Base-by-base conservation (phyloP, 345 rosid species). In the Eucalyptus cloeziana region DNA sequence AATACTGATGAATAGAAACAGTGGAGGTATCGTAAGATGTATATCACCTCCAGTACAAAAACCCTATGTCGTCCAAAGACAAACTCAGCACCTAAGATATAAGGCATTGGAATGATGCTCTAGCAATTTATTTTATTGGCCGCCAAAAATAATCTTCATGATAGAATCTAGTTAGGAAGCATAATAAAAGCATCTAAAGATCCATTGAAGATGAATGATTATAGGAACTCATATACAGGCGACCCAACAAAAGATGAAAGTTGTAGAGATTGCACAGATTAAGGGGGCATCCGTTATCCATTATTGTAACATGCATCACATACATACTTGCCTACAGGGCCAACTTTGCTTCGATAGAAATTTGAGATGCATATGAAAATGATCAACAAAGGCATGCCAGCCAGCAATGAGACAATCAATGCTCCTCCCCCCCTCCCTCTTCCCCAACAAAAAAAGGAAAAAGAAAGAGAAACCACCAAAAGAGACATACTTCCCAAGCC, bases 401-500 rank as follows among this genome's bases (percentile, higher is more conserved):
- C 43, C 80, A 33, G 24, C 7, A 16, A 69, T 31, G 80, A 67
- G 79, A 69, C 80, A 69, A 69, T 21, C 37, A 69, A 69, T 69
- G 80, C 24, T 4, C 22, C 12, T 21, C 33, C 11, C 15, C 69
- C 17, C 40, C 40, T 5, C 40, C 40, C 40, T 40, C 40, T 40
- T 40, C 15, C 69, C 17, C 21, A 10, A 60, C 31, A 4, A 1
- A 64, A 64, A 19, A 27, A 25, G 13, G 19, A 40, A 58, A 24
- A 67, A 19, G 17, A 43, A 19, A 24, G 50, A 51, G 51, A 86
- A 44, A 86, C 88, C 88, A 88, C 37, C 40, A 64, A 87, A 87
- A 91, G 79, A 88, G 49, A 93, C 95, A 91, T 94, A 97, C 99
- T 92, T 96, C 98, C 99, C 99, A 97, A 62, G 99, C 97, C 90